Percentiles rank a stretch among this genome's conserved stretches.
These are phyloP conservation scores for Mycena polygramma DNA, from an alignment of 768 basidiomycete genomes.

Conservation along the genomic window DNA sequence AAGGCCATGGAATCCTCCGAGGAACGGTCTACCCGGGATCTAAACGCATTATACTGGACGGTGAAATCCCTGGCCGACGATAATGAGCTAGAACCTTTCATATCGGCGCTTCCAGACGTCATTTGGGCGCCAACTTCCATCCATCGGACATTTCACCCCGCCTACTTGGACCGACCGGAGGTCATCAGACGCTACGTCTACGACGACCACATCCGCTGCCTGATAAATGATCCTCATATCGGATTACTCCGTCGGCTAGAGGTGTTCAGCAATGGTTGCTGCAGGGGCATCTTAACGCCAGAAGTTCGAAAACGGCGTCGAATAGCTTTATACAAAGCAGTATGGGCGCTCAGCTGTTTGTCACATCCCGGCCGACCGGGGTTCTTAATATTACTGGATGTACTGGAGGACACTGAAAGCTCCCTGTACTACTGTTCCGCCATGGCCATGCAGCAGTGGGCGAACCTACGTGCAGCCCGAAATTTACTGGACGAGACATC, in stretches of 20 bases:
- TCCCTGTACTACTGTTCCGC: neutral
- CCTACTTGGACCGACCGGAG: too few species aligned
- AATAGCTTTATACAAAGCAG: neutral
- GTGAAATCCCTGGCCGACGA: neutral
- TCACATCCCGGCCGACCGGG: neutral
- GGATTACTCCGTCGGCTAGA: neutral
- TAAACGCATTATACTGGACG: neutral
- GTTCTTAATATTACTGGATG: neutral
- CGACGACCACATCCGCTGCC: neutral
- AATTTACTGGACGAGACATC: neutral
- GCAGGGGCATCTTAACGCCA: too few species aligned
- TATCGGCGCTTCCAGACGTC: neutral
- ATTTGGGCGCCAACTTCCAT: neutral
- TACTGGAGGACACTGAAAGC: neutral
- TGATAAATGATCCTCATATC: neutral
- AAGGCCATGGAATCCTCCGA: too few species aligned
- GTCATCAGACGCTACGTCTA: neutral
- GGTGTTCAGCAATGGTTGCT: too few species aligned
- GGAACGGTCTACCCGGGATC: too few species aligned
- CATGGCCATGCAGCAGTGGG: neutral
- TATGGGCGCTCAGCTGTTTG: constrained; percentile 1
- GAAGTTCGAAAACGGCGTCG: neutral
- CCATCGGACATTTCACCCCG: too few species aligned
- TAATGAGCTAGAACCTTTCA: neutral
- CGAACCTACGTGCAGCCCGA: neutral